phyloP scores from a whole-genome alignment of 768 basidiomycete genomes.

The Kwoniella sp. region DNA sequence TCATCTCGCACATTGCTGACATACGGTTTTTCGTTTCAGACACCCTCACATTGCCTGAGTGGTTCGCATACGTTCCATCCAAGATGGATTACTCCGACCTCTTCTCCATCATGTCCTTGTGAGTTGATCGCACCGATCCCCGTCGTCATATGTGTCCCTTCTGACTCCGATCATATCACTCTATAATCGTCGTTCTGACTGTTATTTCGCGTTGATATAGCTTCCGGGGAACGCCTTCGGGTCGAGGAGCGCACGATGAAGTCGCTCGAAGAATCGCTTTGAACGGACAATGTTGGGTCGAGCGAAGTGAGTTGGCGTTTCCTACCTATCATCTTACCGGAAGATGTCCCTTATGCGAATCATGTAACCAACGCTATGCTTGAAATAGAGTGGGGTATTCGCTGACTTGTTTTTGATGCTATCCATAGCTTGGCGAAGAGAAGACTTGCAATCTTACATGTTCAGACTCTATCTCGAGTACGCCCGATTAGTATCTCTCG shows the following conservation, averaged over 20 bases:
- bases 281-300: constrained; percentile 57
- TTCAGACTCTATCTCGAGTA: constrained; percentile 57
- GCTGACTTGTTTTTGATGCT: not conserved
- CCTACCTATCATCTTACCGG: too few relatives aligned
- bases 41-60: constrained; percentile 54
- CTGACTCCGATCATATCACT: too few relatives aligned
- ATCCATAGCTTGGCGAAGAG: constrained; percentile 50
- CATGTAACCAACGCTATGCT: too few relatives aligned
- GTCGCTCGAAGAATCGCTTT: constrained; percentile 56
- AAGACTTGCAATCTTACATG: constrained; percentile 55
- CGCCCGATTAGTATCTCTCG: constrained; percentile 50
- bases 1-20: constrained; percentile 1
- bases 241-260: constrained; percentile 54
- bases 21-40: constrained; percentile 26
- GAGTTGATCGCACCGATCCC: constrained; percentile 21
- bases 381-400: too few relatives aligned
- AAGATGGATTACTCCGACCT: constrained; percentile 58
- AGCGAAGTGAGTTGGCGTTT: constrained; percentile 46
- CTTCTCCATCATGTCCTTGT: constrained; percentile 57
- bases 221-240: constrained; percentile 55
- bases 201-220: constrained; percentile 22
- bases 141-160: too few relatives aligned
- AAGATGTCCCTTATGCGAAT: too few relatives aligned
- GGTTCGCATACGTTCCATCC: constrained; percentile 57
- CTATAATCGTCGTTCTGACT: not conserved